Conservation (phyloP, 1,284 basidiomycete species). For the Cutaneotrichosporon spelunceum region DNA sequence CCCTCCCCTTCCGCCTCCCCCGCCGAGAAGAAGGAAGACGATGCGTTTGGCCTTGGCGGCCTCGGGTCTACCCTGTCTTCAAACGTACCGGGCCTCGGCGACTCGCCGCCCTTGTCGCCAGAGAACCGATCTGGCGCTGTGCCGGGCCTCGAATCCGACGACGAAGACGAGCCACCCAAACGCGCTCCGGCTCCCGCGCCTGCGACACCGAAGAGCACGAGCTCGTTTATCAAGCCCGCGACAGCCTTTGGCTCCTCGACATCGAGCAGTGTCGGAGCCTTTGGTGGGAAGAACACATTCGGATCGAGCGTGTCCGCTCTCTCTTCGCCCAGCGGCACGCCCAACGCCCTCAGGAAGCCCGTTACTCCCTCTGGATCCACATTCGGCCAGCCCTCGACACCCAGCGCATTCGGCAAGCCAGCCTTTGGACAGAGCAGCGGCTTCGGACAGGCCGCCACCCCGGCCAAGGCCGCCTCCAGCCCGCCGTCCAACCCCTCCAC, state of each 20-base stretch:
- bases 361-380: not conserved
- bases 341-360: constrained; percentile 1
- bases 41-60: constrained; percentile 41
- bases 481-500: constrained; percentile 23
- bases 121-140: constrained; percentile 13
- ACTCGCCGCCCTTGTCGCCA: constrained; percentile 38
- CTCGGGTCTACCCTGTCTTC: constrained; percentile 33
- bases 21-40: constrained; percentile 13
- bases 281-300: constrained; percentile 19
- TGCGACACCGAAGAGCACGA: constrained; percentile 16
- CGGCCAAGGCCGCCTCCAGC: not conserved
- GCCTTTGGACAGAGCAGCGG: constrained; percentile 27
- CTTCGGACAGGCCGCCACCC: constrained; percentile 17
- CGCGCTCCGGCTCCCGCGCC: constrained; percentile 25
- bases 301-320: not conserved
- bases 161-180: constrained; percentile 19
- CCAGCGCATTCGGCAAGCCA: constrained; percentile 30
- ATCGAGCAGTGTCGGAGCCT: constrained; percentile 30
- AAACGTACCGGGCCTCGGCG: constrained; percentile 33
- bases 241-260: constrained; percentile 38
- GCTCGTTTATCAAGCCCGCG: constrained; percentile 45
- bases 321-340: constrained; percentile 2
- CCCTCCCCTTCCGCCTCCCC: not conserved
- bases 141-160: constrained; percentile 21
- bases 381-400: constrained; percentile 6